Base-by-base conservation (phyloP, 1,284 basidiomycete species). In the Papiliotrema terrestris region DNA sequence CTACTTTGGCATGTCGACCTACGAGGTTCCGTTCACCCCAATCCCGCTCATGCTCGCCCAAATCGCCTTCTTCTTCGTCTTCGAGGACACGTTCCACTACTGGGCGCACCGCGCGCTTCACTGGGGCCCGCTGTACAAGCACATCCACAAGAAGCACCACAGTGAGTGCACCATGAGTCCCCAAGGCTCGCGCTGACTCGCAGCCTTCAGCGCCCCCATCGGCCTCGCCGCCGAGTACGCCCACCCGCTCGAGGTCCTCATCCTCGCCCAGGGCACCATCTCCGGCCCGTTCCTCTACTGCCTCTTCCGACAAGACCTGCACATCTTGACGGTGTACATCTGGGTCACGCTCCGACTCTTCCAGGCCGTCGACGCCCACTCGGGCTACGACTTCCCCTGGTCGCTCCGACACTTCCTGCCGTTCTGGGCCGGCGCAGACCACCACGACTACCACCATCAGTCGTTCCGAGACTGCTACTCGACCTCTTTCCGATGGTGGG, bases 401-500 rank as follows among this genome's bases (percentile, higher is more conserved):
- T 95, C 91, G n/a, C 81, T 98, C 59, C 88, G 93, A 69, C 86
- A 95, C 81, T 87, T 91, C 70, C 58, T 98, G 29, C 95, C 95
- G 3, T 91, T 98, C 83, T 98, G 95, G 95, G 91, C 92, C 23
- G 95, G 96, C 49, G 96, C 95, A 0, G 96, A 98, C 72, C 94
- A 97, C 81, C 94, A 97, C 77, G 94, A 93, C 73, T 94, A 91
- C 83, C 91, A 94, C 77, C 91, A 94, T 78, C 46, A 43, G 37
- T 39, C 32, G 19, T 51, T 54, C 49, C 65, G 67, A 53, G 74
- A 77, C 66, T 93, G 92, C 81, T 94, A 83, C 77, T 88, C 89
- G 19, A 93, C 91, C 32, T 89, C 87, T 17, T 95, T 95, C 85
- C 84, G 91, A 52, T 94, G 89, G 88, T 91, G 89, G 80, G 91